Conservation (phyloP, 495 filamentous ascomycete species). For the Chaetomium tenue region DNA sequence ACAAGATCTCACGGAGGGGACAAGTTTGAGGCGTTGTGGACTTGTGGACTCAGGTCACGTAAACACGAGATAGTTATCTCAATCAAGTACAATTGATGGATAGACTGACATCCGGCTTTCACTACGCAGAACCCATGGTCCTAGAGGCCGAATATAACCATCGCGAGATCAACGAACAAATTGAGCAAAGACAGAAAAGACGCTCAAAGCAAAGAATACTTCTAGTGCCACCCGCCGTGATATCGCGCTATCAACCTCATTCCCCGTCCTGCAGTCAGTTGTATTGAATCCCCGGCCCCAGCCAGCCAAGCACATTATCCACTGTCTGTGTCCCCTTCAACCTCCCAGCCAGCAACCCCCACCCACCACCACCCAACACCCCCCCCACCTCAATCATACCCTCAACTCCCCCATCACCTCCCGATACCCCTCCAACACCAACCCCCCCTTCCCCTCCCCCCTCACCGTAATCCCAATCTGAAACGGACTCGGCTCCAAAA, state of each 20-base stretch:
- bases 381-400: slow-evolving; percentile 18
- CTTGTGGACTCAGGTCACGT: too few relatives aligned
- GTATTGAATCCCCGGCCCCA: too few relatives aligned
- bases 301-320: background rate
- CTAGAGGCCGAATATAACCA: background rate
- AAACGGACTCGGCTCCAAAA: slow-evolving; percentile 47
- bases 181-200: background rate
- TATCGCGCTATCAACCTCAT: background rate
- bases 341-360: background rate
- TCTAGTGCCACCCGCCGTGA: background rate
- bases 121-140: background rate
- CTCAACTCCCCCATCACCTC: slow-evolving; percentile 34
- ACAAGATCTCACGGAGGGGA: too few relatives aligned
- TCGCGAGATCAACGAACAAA: background rate
- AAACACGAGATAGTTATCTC: background rate
- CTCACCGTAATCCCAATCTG: slow-evolving; percentile 43
- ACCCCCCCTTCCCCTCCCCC: slow-evolving; percentile 33
- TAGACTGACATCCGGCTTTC: background rate
- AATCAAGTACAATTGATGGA: background rate
- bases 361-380: too few relatives aligned
- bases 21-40: too few relatives aligned
- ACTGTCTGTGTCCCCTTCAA: background rate
- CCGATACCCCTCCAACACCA: slow-evolving; percentile 40
- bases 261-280: background rate
- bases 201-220: background rate